Base-by-base conservation (phyloP, 2,329 filamentous ascomycete species). In the Colletotrichum sp. region DNA sequence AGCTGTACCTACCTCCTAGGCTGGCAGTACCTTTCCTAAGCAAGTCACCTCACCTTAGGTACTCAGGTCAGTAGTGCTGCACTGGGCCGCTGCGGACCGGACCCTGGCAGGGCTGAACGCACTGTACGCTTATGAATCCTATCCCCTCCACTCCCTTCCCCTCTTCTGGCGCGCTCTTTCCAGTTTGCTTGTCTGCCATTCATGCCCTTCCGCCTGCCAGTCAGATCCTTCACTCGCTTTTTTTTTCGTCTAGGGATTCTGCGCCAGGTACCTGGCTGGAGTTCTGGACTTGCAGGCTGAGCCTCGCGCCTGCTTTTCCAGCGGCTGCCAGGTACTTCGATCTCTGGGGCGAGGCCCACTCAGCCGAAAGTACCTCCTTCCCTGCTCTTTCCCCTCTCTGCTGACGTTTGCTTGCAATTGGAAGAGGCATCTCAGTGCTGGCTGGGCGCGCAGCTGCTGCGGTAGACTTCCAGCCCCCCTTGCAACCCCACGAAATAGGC, bases 71-170 rank as follows among this genome's bases (percentile, higher is more conserved):
- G 52, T 48, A 58, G 21, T 24, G 55, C 64, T 52, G 43, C 43
- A 52, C 43, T 74, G 48, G 73, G 21, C 61, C 48, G 48, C 70
- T 69, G 64, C 70, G 64, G 70, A 72, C 62, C 73, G 69, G 70
- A 76, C 74, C 74, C 74, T 76, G 65, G 74, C 74, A 76, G 71
- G 74, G 74, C 74, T 76, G 74, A 76, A 71, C 66, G 70, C 70
- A 69, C 62, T 66, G 61, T 58, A 67, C 61, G 21, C 28, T 18
- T 43, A 55, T 32, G 30, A 67, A 68, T 32, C 66, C 66, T 56
- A 28, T 48, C 32, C 26, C 70, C 13, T 60, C 30, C 48, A 21
- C 24, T 24, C 32, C 56, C 34, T 52, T 65, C 58, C 68, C 56
- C 58, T 61, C 67, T 28, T 38, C 32, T 64, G 61, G 36, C 56